Evolutionary conservation across 2,329 filamentous ascomycete genomes (phyloP), one percentile per base, ranked within the genome.

Genomic region (Fusarium napiforme): DNA sequence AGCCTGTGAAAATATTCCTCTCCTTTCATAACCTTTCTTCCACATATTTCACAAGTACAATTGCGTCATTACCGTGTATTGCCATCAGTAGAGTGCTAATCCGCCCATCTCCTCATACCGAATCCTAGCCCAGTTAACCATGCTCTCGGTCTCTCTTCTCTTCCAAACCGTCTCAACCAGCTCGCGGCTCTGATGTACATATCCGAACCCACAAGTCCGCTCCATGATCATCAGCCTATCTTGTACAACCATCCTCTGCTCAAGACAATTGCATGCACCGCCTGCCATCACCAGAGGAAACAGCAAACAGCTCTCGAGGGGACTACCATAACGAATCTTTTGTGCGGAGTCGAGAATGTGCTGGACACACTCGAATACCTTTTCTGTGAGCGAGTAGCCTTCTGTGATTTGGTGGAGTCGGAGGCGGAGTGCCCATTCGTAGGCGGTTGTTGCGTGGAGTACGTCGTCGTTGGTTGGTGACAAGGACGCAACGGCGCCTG

Each of bases 121-220:
- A 15, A 65, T 65, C 2, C 62, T 64, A 5, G 62, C 62, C 62
- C 62, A 65, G 4, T 65, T 65, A 3, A 65, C 62, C 62, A 65
- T 64, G 1, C 34, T 39, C 18, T 64, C 62, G 1, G 62, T 65
- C 11, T 65, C 59, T 15, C 62, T 64, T 15, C 62, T 53, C 16
- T 65, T 65, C 62, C 62, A 65, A 21, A 65, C 62, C 15, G 62
- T 65, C 18, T 65, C 62, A 11, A 65, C 59, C 9, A 65, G 18
- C n/a, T 65, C 62, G 2, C 59, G 32, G 32, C 62, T 65, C n/a
- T 65, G 62, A n/a, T 65, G 57, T 9, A 65, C 34, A 45, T 64
- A 65, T 1, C 62, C 62, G 1, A 65, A 65, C 4, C 62, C 62
- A 21, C 62, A 65, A 2, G 62, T 65, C 19, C 62, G 39, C 26